Evolutionary conservation across 805 yeast species (phyloP).

Genomic region (Candida vaughaniae): DNA sequence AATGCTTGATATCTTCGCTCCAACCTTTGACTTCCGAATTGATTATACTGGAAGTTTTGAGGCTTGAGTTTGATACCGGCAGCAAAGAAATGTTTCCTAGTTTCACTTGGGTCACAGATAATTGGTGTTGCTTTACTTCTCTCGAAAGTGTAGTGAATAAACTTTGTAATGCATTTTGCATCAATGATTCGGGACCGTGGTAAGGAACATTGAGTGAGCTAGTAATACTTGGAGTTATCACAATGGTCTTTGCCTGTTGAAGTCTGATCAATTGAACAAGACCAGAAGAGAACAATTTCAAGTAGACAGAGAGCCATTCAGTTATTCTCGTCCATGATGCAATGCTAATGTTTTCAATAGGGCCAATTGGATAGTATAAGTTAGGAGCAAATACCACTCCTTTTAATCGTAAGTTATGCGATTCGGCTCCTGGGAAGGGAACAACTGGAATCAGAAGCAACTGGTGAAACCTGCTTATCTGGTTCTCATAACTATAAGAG

Average conservation of each 20-base stretch:
- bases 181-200: slow-evolving; percentile 61
- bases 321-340: slow-evolving; percentile 53
- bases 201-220: slow-evolving; percentile 56
- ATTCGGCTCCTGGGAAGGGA: slow-evolving; percentile 57
- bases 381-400: slow-evolving; percentile 73
- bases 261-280: slow-evolving; percentile 52
- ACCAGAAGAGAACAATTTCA: slow-evolving; percentile 54
- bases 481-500: slow-evolving; percentile 43
- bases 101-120: slow-evolving; percentile 39
- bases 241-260: slow-evolving; percentile 49
- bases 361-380: slow-evolving; percentile 65
- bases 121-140: slow-evolving; percentile 34
- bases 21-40: slow-evolving; percentile 39
- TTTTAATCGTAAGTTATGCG: slow-evolving; percentile 56
- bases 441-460: slow-evolving; percentile 53
- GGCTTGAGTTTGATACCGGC: slow-evolving; percentile 16
- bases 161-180: slow-evolving; percentile 43
- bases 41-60: slow-evolving; percentile 24
- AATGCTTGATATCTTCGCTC: slow-evolving; percentile 31
- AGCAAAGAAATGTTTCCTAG: slow-evolving; percentile 40
- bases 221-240: slow-evolving; percentile 56
- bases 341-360: slow-evolving; percentile 54
- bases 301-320: slow-evolving; percentile 47
- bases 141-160: slow-evolving; percentile 34
- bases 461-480: slow-evolving; percentile 49